phyloP scores from a whole-genome alignment of 345 rosid species.

The Citrus sinensis region DVS_A1.0 CM039166.1:19510501-19511000 shows the following conservation, averaged over 20 bases:
- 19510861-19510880: background rate
- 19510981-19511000: background rate
- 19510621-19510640: slow-evolving; percentile 77
- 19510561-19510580: slow-evolving; percentile 33
- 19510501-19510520: slow-evolving; percentile 99
- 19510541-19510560: slow-evolving; percentile 52
- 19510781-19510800: slow-evolving; percentile 5
- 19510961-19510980: background rate
- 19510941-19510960: background rate
- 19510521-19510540: slow-evolving; percentile 96
- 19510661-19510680: slow-evolving; percentile 69
- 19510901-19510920: background rate
- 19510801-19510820: background rate
- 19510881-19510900: background rate
- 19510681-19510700: slow-evolving; percentile 77
- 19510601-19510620: slow-evolving; percentile 91
- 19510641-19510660: slow-evolving; percentile 76
- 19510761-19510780: slow-evolving; percentile 99
- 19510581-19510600: slow-evolving; percentile 89
- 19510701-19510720: slow-evolving; percentile 54
- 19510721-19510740: slow-evolving; percentile 89
- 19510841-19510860: background rate
- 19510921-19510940: background rate
- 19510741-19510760: slow-evolving; percentile 85
- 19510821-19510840: background rate